Percentiles rank a stretch among this genome's conserved stretches.
Evolutionary conservation across 257 asterid genomes (phyloP).

Genomic region (Nicotiana obtusifolia): DNA sequence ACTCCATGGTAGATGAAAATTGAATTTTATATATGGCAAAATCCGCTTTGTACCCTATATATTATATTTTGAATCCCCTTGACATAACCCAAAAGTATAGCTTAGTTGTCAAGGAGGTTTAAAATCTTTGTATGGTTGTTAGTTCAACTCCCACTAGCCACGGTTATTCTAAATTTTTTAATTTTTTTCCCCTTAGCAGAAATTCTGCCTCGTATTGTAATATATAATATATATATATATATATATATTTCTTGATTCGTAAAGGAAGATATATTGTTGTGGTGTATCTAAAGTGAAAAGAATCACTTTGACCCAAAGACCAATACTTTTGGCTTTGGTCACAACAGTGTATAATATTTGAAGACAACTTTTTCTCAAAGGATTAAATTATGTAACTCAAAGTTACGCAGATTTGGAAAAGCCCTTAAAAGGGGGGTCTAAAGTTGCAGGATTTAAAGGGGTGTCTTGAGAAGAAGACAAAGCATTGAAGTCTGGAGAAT

Average conservation of each 20-base stretch:
- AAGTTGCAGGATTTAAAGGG: constrained; percentile 52
- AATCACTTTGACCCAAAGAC: constrained; percentile 10
- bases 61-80: too few species aligned
- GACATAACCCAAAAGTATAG: too few species aligned
- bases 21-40: too few species aligned
- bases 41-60: too few species aligned
- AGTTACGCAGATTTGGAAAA: constrained; percentile 43
- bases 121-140: too few species aligned
- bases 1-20: background rate
- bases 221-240: too few species aligned
- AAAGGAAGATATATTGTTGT: constrained; percentile 6
- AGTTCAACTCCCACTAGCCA: too few species aligned
- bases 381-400: constrained; percentile 21
- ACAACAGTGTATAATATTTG: constrained; percentile 1
- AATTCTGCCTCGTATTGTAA: too few species aligned
- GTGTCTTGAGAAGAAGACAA: constrained; percentile 57
- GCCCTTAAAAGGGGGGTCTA: constrained; percentile 67
- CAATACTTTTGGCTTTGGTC: constrained; percentile 20
- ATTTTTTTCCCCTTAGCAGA: too few species aligned
- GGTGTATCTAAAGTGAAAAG: constrained; percentile 24
- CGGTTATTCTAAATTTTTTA: too few species aligned
- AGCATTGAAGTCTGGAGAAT: constrained; percentile 39
- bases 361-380: constrained; percentile 9
- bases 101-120: too few species aligned
- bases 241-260: background rate